Evolutionary conservation across 164 flowering plant species (phyloP), one percentile per base, ranked within the genome.

Genomic region (Tetrastigma voinierianum): DNA sequence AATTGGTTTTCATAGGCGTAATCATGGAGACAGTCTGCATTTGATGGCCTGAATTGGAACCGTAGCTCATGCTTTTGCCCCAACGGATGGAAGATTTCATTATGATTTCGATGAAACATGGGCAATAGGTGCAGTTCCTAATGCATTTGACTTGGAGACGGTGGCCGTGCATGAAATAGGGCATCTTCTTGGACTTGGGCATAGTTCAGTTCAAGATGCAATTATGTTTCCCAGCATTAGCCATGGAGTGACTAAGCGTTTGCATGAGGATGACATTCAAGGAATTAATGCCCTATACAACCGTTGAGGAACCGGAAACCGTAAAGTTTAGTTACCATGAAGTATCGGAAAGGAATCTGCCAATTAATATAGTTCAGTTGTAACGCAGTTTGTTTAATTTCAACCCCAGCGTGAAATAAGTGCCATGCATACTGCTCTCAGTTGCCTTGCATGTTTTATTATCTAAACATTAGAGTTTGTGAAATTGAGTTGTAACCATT

Each of bases 121-220:
- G 74, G 17, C 54, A 0, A 51, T 18, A 1, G 59, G 66, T 11
- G 57, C 71, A 0, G 17, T 32, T 2, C 23, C 51, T 0, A 1
- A 8, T 2, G 40, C 52, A 1, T 5, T 66, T 7, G 78, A 85
- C 46, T 62, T 85, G 70, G 80, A 75, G 47, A 32, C 83, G 0
- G 75, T 81, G 10, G 81, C 83, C 0, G 20, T 84, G 64, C 90
- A 86, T 66, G 90, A 86, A 16, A 76, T 83, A 7, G 86, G 89
- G 10, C 86, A 84, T 57, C 54, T 77, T n/a, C 78, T 80, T n/a
- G 87, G 89, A 5, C 77, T 82, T 7, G 70, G 12, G 0, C 86
- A 84, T 44, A 70, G 70, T 56, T 46, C 47, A 0, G 74, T 63
- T 11, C 11, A 12, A 6, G 58, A 40, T 0, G 80, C 88, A 0